Conservation (phyloP, 2,329 filamentous ascomycete genomes). For the Talaromyces sp. region DNA sequence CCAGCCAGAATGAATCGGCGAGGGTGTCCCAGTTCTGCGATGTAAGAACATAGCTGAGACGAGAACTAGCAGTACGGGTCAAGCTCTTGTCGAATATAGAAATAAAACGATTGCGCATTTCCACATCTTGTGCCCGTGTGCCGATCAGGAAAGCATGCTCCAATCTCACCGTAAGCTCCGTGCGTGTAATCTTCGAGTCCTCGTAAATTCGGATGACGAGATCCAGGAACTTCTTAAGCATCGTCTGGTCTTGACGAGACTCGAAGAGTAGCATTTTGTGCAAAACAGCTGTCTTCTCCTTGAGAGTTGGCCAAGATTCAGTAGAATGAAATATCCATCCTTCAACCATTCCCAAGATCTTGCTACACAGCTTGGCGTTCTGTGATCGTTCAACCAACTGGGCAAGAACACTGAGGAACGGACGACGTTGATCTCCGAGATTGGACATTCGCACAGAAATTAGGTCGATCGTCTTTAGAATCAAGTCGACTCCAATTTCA, state of each 20-base stretch:
- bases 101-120: conserved; percentile 97
- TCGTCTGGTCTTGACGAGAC: conserved; percentile 70
- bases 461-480: conserved; percentile 92
- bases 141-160: conserved; percentile 98
- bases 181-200: conserved; percentile 89
- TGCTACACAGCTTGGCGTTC: conserved; percentile 80
- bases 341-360: conserved; percentile 90
- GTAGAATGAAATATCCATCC: conserved; percentile 93
- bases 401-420: conserved; percentile 91
- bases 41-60: conserved; percentile 81
- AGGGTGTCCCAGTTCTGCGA: conserved; percentile 97
- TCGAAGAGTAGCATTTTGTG: conserved; percentile 99
- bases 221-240: conserved; percentile 89
- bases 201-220: conserved; percentile 98
- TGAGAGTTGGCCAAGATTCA: conserved; percentile 92
- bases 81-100: conserved; percentile 91
- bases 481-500: conserved; percentile 82
- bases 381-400: conserved; percentile 93
- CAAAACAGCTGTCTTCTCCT: conserved; percentile 98
- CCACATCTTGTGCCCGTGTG: conserved; percentile 84
- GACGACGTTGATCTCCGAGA: conserved; percentile 81
- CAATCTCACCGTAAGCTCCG: conserved; percentile 92
- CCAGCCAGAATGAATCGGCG: conserved; percentile 92
- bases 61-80: conserved; percentile 83
- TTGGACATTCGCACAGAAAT: conserved; percentile 88